Evolutionary conservation across 208 protist genomes (phyloP).

Genomic region (Porcisia hertigi): DNA sequence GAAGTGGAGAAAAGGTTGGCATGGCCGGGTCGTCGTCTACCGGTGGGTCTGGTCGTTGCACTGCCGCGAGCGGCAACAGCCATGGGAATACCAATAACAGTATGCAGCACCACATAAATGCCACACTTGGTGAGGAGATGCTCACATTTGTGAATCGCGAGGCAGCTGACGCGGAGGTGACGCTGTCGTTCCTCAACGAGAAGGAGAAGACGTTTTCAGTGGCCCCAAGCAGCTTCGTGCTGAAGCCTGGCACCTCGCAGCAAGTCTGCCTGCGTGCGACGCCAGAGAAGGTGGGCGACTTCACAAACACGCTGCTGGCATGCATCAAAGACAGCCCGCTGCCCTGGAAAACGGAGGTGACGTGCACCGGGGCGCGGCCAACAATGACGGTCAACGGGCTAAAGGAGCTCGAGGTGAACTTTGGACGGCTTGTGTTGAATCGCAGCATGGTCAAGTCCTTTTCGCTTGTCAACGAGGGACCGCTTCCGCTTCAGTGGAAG

Average conservation of each 20-base stretch:
- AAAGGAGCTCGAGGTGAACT: conserved; percentile 80
- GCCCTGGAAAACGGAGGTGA: conserved; percentile 85
- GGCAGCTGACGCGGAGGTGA: conserved; percentile 70
- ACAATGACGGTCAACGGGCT: conserved; percentile 70
- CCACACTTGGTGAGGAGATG: conserved; percentile 42
- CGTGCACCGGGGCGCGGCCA: conserved; percentile 84
- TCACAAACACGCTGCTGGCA: conserved; percentile 84
- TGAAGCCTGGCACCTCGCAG: conserved; percentile 80
- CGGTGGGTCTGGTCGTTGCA: background rate
- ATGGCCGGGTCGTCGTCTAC: background rate
- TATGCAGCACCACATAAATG: background rate
- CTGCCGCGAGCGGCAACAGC: conserved; percentile 2
- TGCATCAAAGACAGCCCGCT: conserved; percentile 92
- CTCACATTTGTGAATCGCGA: conserved; percentile 93
- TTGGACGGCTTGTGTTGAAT: conserved; percentile 77
- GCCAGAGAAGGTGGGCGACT: conserved; percentile 84
- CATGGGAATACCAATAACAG: background rate
- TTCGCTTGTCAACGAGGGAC: conserved; percentile 75
- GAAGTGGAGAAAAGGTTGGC: conserved; percentile 31
- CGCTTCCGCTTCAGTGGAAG: conserved; percentile 79
- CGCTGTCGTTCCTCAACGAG: conserved; percentile 77
- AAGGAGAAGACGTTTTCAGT: conserved; percentile 88
- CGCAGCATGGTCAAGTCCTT: conserved; percentile 43
- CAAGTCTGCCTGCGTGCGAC: conserved; percentile 79
- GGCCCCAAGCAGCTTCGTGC: conserved; percentile 61